Conservation (phyloP, 495 filamentous ascomycete species). For the Daldinia bambusicola region DNA sequence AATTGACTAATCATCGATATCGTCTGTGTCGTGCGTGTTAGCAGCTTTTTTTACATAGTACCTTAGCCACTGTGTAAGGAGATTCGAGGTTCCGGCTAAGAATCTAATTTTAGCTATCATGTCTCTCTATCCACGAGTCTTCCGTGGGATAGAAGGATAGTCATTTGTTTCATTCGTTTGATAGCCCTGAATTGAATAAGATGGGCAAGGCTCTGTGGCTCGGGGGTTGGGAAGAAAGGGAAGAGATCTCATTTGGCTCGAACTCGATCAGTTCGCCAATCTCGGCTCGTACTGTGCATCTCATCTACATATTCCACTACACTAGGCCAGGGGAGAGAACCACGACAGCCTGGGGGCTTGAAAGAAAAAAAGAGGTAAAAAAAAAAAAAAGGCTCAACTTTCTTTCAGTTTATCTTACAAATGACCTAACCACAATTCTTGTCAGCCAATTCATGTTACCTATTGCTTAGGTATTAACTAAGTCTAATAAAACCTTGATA, state of each 20-base stretch:
- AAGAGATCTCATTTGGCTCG: slow-evolving; percentile 23
- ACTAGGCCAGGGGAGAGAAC: slow-evolving; percentile 19
- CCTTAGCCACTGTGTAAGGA: slow-evolving; percentile 17
- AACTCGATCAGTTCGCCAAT: slow-evolving; percentile 18
- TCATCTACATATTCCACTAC: slow-evolving; percentile 21
- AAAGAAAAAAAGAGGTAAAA: slow-evolving; percentile 8
- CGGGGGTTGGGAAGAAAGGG: slow-evolving; percentile 12
- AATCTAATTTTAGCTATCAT: slow-evolving; percentile 9
- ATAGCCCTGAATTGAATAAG: slow-evolving; percentile 1
- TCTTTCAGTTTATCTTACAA: slow-evolving; percentile 1
- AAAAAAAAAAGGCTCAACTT: slow-evolving; percentile 9
- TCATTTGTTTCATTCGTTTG: slow-evolving; percentile 7
- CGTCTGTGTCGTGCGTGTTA: neutral
- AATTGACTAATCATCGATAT: slow-evolving; percentile 33
- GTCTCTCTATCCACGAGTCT: slow-evolving; percentile 10
- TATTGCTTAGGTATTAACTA: neutral
- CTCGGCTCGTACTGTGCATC: slow-evolving; percentile 37
- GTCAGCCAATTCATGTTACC: neutral
- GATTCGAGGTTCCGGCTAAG: neutral
- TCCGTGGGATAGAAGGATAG: neutral
- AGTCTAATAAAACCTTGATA: neutral
- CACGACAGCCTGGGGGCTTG: slow-evolving; percentile 16
- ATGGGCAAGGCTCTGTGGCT: slow-evolving; percentile 23
- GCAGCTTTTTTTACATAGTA: slow-evolving; percentile 6
- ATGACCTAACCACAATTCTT: neutral